Conservation (phyloP, 2,329 filamentous ascomycete species). For the Samsoniella hepiali region DNA sequence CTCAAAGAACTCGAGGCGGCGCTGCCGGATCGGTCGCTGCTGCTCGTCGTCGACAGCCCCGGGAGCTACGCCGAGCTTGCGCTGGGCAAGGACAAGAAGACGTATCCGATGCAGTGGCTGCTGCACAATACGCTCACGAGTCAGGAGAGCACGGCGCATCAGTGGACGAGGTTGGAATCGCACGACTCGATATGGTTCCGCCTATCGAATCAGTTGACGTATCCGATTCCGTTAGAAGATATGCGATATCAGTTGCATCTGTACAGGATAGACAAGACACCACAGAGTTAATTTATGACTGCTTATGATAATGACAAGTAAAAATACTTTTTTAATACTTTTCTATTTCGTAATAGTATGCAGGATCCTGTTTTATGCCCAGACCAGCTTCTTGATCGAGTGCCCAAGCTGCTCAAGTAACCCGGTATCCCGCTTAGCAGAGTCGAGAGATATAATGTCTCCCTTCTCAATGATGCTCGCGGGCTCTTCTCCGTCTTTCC, state of each 20-base stretch:
- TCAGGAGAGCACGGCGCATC: slow-evolving; percentile 33
- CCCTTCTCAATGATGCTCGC: slow-evolving; percentile 51
- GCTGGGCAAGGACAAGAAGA: slow-evolving; percentile 58
- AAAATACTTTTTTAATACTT: slow-evolving; percentile 2
- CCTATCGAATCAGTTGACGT: slow-evolving; percentile 62
- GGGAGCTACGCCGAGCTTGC: slow-evolving; percentile 86
- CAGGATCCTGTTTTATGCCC: slow-evolving; percentile 49
- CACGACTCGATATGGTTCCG: slow-evolving; percentile 86
- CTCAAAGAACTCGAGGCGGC: slow-evolving; percentile 64
- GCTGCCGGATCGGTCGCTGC: slow-evolving; percentile 57
- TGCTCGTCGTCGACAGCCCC: slow-evolving; percentile 88
- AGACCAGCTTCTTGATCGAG: slow-evolving; percentile 89
- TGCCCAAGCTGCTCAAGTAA: slow-evolving; percentile 84
- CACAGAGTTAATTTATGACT: neutral
- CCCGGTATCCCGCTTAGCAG: slow-evolving; percentile 84
- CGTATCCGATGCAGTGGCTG: slow-evolving; percentile 92
- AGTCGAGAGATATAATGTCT: slow-evolving; percentile 78
- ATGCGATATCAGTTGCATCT: slow-evolving; percentile 94
- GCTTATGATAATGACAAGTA: slow-evolving; percentile 7
- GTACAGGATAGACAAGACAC: slow-evolving; percentile 48
- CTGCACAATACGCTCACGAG: slow-evolving; percentile 75
- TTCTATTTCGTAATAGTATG: slow-evolving; percentile 8
- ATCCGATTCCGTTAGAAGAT: slow-evolving; percentile 85
- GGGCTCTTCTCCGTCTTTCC: slow-evolving; percentile 39
- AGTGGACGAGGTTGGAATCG: slow-evolving; percentile 72